A percentile compares a stretch with the other conserved stretches of the same genome.
Evolutionary conservation across 2,329 filamentous ascomycete species (phyloP).

Genomic region (Diaporthe caulivora): DNA sequence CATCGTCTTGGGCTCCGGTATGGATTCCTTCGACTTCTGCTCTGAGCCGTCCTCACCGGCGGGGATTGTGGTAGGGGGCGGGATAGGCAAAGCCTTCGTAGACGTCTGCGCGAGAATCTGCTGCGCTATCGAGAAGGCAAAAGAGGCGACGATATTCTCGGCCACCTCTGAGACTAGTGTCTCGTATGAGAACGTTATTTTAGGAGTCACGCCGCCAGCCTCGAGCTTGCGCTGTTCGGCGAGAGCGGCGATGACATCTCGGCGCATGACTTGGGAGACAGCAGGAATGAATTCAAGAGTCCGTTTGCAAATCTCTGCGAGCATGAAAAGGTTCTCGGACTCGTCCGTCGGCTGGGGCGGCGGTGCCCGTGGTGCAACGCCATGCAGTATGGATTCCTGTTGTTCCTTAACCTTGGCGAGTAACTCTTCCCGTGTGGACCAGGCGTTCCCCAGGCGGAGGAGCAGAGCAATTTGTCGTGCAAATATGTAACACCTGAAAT

Average conservation of each 20-base stretch:
- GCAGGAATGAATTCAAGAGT: slow-evolving; percentile 87
- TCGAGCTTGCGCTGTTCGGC: slow-evolving; percentile 53
- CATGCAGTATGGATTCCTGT: slow-evolving; percentile 68
- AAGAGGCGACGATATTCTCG: slow-evolving; percentile 82
- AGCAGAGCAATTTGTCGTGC: slow-evolving; percentile 87
- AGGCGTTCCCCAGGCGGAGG: slow-evolving; percentile 83
- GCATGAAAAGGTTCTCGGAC: slow-evolving; percentile 79
- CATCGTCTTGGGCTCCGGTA: slow-evolving; percentile 78
- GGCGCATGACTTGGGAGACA: slow-evolving; percentile 82
- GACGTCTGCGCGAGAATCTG: slow-evolving; percentile 83
- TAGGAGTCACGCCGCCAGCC: slow-evolving; percentile 50
- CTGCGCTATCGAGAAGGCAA: slow-evolving; percentile 81
- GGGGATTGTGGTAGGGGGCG: slow-evolving; percentile 65
- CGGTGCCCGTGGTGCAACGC: slow-evolving; percentile 65
- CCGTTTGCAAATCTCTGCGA: slow-evolving; percentile 89
- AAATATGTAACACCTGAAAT: slow-evolving; percentile 95
- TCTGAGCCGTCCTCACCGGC: slow-evolving; percentile 61
- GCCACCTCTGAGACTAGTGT: slow-evolving; percentile 65
- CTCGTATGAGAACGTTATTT: slow-evolving; percentile 43
- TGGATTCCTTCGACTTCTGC: slow-evolving; percentile 64
- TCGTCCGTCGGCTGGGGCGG: slow-evolving; percentile 68
- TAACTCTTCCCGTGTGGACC: slow-evolving; percentile 72
- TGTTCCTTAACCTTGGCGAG: slow-evolving; percentile 73
- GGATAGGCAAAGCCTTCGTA: slow-evolving; percentile 75
- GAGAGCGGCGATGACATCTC: slow-evolving; percentile 78